phyloP scores from a whole-genome alignment of 139 green algal genomes.

The Chlamydomonas sphaeroides region DNA sequence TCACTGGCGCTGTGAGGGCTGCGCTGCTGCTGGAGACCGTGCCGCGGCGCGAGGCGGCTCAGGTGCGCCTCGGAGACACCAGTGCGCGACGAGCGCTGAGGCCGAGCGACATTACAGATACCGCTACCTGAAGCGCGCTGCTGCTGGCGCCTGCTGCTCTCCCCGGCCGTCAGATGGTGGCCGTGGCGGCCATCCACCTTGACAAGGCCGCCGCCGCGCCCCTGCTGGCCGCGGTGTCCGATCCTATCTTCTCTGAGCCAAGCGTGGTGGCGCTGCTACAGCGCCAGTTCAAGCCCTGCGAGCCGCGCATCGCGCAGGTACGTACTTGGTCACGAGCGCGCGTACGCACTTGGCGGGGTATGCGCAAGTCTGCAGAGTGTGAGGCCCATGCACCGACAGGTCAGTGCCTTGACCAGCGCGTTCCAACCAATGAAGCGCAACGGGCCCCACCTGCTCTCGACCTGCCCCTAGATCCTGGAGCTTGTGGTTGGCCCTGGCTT shows the following conservation, averaged over 20 bases:
- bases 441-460: too few relatives aligned
- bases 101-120: too few relatives aligned
- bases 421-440: too few relatives aligned
- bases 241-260: slow-evolving; percentile 19
- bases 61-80: too few relatives aligned
- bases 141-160: not conserved
- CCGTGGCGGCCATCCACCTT: not conserved
- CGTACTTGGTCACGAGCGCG: too few relatives aligned
- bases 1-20: slow-evolving; percentile 3
- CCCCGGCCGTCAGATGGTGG: slow-evolving; percentile 27
- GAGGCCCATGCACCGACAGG: too few relatives aligned
- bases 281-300: not conserved
- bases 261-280: slow-evolving; percentile 15
- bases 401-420: too few relatives aligned
- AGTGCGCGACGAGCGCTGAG: too few relatives aligned
- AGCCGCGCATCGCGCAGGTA: slow-evolving; percentile 31
- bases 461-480: slow-evolving; percentile 12
- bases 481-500: slow-evolving; percentile 24
- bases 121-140: not conserved
- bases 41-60: slow-evolving; percentile 3
- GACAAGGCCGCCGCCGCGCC: not conserved
- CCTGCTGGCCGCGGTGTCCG: not conserved
- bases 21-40: slow-evolving; percentile 24
- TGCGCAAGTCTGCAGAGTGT: too few relatives aligned
- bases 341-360: too few relatives aligned